phyloP scores from a whole-genome alignment of 73 alveolate species.

The Tetrahymena malaccensis region DNA sequence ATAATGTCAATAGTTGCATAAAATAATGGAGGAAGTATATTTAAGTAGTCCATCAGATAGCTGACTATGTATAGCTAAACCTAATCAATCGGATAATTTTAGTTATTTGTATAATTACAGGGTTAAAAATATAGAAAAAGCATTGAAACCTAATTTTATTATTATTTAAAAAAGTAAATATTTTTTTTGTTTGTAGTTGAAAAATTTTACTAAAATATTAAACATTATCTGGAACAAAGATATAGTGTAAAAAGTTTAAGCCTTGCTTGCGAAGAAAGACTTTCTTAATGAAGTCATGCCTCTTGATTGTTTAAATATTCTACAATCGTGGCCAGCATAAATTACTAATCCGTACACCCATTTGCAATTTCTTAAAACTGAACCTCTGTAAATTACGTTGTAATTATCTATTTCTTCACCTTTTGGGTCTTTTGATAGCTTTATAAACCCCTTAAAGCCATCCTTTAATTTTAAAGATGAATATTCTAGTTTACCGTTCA shows the following conservation, averaged over 20 bases:
- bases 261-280: background rate
- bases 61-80: background rate
- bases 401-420: slow-evolving; percentile 22
- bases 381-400: slow-evolving; percentile 78
- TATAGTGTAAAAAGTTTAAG: background rate
- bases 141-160: background rate
- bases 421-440: background rate
- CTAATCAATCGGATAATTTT: background rate
- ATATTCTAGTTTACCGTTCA: background rate
- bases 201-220: background rate
- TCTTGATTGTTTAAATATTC: slow-evolving; percentile 15
- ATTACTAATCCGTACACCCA: slow-evolving; percentile 83
- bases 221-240: background rate
- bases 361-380: slow-evolving; percentile 82
- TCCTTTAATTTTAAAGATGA: background rate
- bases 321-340: slow-evolving; percentile 93
- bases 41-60: background rate
- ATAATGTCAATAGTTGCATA: background rate
- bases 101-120: background rate
- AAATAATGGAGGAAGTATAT: background rate
- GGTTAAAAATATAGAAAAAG: background rate
- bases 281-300: background rate
- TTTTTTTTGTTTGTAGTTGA: background rate
- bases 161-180: background rate
- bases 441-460: background rate